These are phyloP conservation scores for Cylindrotheca fusiformis DNA, from an alignment of 108 stramenopile genomes.

Conservation along the genomic window DNA sequence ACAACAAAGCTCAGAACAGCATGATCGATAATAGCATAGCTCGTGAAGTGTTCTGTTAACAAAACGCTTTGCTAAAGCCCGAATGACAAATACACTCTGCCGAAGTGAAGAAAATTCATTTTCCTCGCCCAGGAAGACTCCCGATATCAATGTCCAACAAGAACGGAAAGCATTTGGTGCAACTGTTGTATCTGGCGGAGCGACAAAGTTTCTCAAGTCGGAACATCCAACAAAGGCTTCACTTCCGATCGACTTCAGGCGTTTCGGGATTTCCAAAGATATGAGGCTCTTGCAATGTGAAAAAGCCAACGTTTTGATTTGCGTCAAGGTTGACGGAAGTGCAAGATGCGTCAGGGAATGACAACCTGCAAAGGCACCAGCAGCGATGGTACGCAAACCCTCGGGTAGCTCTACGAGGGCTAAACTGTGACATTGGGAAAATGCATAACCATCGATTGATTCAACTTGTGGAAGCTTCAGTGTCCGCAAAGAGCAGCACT, in stretches of 20 bases:
- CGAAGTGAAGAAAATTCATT: too few relatives aligned
- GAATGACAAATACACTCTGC: too few relatives aligned
- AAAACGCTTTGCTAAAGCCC: too few relatives aligned
- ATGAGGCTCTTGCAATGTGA: not conserved
- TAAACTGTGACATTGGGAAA: not conserved
- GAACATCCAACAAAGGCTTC: not conserved
- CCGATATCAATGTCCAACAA: too few relatives aligned
- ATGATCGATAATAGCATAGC: too few relatives aligned
- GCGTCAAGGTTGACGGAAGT: not conserved
- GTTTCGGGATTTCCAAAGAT: not conserved
- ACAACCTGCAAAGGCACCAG: not conserved
- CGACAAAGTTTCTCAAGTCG: not conserved
- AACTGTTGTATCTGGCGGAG: not conserved
- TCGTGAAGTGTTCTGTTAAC: too few relatives aligned
- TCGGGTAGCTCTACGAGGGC: not conserved
- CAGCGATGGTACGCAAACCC: not conserved
- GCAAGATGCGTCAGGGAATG: not conserved
- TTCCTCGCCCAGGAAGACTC: too few relatives aligned
- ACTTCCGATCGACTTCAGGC: not conserved
- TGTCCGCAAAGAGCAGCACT: not conserved
- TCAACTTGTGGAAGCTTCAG: not conserved
- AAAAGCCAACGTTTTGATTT: not conserved
- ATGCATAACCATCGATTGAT: not conserved
- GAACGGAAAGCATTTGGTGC: not conserved
- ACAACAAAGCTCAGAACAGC: too few relatives aligned